Evolutionary conservation across 129 eudicot species (phyloP).

Genomic region (Centella asiatica): DNA sequence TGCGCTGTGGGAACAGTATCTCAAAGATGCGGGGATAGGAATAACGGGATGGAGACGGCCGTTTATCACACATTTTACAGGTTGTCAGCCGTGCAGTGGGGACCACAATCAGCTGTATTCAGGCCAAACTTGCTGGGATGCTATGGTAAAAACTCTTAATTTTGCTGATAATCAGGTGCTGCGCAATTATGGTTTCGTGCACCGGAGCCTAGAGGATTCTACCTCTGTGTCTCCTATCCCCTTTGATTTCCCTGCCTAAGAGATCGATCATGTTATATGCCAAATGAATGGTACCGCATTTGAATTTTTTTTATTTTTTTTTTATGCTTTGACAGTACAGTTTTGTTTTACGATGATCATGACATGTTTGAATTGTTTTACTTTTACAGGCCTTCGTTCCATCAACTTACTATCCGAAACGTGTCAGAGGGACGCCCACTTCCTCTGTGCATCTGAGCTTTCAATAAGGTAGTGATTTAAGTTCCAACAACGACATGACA

Average conservation of each 20-base stretch:
- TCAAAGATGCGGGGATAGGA: slow-evolving; percentile 52
- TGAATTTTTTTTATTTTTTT: background rate
- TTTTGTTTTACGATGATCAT: too few species aligned
- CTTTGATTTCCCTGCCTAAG: slow-evolving; percentile 48
- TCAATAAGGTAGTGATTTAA: too few species aligned
- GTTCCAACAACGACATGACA: too few species aligned
- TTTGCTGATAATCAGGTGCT: slow-evolving; percentile 91
- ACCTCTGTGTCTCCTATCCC: slow-evolving; percentile 44
- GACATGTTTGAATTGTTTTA: too few species aligned
- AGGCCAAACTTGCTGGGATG: slow-evolving; percentile 44
- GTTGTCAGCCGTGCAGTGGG: slow-evolving; percentile 91
- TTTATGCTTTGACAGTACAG: background rate
- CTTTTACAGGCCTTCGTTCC: too few species aligned
- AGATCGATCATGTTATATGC: background rate
- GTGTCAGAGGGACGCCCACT: too few species aligned
- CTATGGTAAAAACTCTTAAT: slow-evolving; percentile 57
- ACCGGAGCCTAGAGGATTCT: slow-evolving; percentile 46
- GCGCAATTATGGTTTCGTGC: slow-evolving; percentile 66
- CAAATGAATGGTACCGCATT: background rate
- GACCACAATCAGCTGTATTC: slow-evolving; percentile 59
- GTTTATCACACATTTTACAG: slow-evolving; percentile 84
- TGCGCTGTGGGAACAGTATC: slow-evolving; percentile 42
- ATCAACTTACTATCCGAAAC: too few species aligned
- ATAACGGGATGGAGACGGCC: slow-evolving; percentile 57
- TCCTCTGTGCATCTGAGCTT: too few species aligned